Evolutionary conservation across 495 filamentous ascomycete species (phyloP).

Genomic region (Penicillium roqueforti): DNA sequence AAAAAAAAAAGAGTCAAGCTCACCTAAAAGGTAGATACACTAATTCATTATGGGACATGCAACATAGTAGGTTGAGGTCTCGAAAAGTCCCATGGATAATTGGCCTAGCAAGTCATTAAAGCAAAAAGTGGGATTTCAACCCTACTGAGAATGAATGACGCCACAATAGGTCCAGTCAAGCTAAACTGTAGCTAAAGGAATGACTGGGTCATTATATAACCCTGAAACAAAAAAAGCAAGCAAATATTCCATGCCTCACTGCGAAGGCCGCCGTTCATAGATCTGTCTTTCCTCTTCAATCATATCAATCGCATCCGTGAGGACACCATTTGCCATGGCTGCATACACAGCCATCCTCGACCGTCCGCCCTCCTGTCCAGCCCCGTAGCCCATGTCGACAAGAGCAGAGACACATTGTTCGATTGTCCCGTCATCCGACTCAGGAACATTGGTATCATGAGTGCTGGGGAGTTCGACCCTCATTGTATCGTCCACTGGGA

Average conservation of each 20-base stretch:
- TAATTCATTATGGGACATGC: neutral
- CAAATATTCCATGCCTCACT: slow-evolving; percentile 8
- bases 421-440: slow-evolving; percentile 27
- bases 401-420: slow-evolving; percentile 46
- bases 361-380: slow-evolving; percentile 36
- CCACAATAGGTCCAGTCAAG: neutral
- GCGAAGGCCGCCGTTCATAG: slow-evolving; percentile 33
- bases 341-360: slow-evolving; percentile 50
- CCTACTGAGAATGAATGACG: neutral
- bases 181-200: neutral
- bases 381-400: slow-evolving; percentile 48
- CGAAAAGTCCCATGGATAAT: neutral
- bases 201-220: neutral
- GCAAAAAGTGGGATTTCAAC: neutral
- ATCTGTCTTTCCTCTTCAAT: slow-evolving; percentile 53
- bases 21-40: neutral
- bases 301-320: slow-evolving; percentile 52
- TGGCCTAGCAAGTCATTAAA: neutral
- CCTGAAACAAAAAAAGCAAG: slow-evolving; percentile 7
- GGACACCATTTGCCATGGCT: slow-evolving; percentile 43
- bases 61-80: neutral
- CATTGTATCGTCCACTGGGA: slow-evolving; percentile 26
- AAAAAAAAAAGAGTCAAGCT: too few relatives aligned
- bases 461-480: neutral
- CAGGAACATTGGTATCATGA: neutral